phyloP scores from a whole-genome alignment of 768 basidiomycete species.

The Hygrocybe punicea region DNA sequence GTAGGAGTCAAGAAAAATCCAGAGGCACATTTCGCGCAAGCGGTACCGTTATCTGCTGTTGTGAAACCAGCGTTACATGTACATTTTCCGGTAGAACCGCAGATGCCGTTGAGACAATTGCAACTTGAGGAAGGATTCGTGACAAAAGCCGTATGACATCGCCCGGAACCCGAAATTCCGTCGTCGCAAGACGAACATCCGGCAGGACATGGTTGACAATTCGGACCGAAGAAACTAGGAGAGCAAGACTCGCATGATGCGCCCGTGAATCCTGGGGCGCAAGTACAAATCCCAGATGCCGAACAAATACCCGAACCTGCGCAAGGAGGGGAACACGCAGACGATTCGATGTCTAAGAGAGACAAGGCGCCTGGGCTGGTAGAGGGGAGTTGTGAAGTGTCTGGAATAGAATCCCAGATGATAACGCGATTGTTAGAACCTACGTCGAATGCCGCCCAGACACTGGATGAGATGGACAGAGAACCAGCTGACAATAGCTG shows the following conservation, averaged over 20 bases:
- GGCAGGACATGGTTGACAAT: constrained; percentile 65
- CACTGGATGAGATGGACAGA: constrained; percentile 61
- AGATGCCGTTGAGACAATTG: constrained; percentile 80
- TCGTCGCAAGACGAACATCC: constrained; percentile 73
- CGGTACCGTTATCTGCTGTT: constrained; percentile 64
- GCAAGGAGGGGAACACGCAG: constrained; percentile 72
- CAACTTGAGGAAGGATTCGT: constrained; percentile 60
- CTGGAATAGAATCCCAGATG: constrained; percentile 77
- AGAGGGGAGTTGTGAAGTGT: constrained; percentile 63
- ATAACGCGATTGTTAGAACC: constrained; percentile 59
- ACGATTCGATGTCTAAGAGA: constrained; percentile 68
- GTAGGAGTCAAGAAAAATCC: constrained; percentile 72
- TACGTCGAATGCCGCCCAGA: constrained; percentile 64
- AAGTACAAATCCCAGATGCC: constrained; percentile 65
- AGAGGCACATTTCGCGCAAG: constrained; percentile 67
- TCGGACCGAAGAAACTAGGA: constrained; percentile 69
- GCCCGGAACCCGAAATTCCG: constrained; percentile 73
- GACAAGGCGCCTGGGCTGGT: constrained; percentile 48
- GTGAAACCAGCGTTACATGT: constrained; percentile 77
- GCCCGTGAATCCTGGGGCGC: constrained; percentile 72
- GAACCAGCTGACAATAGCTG: constrained; percentile 55
- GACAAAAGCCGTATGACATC: constrained; percentile 54
- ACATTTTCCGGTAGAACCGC: constrained; percentile 66
- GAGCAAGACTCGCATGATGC: constrained; percentile 77
- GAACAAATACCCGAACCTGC: constrained; percentile 71